A percentile compares a stretch with the other conserved stretches of the same genome.
These are phyloP conservation scores for Arthrocladium fulminans DNA, from an alignment of 2,329 filamentous ascomycete species.

Conservation along the genomic window DNA sequence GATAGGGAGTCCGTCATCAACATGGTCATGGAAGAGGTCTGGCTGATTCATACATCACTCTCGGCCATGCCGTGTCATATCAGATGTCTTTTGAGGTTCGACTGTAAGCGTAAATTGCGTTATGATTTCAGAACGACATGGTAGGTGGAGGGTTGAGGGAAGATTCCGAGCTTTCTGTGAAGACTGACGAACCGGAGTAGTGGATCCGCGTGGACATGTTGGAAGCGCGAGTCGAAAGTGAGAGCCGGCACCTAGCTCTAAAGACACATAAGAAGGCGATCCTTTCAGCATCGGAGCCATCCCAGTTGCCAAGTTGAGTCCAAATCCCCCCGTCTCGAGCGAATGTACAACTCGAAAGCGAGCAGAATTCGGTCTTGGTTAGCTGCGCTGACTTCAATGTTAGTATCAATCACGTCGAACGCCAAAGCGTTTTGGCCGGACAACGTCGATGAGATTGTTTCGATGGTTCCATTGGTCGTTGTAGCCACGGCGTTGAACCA, in stretches of 20 bases:
- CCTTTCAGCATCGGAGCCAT: constrained; percentile 36
- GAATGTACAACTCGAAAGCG: constrained; percentile 32
- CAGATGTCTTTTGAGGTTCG: too few relatives aligned
- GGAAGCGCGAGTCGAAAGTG: constrained; percentile 32
- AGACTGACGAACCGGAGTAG: constrained; percentile 17
- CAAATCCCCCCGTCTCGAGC: constrained; percentile 35
- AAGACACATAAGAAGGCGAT: constrained; percentile 31
- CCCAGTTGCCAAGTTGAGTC: constrained; percentile 36
- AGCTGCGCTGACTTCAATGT: constrained; percentile 30
- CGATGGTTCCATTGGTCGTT: constrained; percentile 31
- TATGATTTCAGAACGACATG: not conserved
- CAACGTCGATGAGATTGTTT: constrained; percentile 21
- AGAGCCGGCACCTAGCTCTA: constrained; percentile 30
- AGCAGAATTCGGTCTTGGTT: constrained; percentile 36
- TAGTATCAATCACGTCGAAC: constrained; percentile 38
- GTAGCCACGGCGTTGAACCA: constrained; percentile 37
- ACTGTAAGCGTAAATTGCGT: too few relatives aligned
- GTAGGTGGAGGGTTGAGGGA: too few relatives aligned
- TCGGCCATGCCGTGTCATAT: too few relatives aligned
- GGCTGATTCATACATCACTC: too few relatives aligned
- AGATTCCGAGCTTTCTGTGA: constrained; percentile 2
- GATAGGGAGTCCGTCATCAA: too few relatives aligned
- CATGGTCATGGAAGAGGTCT: too few relatives aligned
- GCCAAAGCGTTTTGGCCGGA: constrained; percentile 26
- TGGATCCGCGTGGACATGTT: constrained; percentile 11